Evolutionary conservation across 345 rosid species (phyloP), one percentile per base, ranked within the genome.

Genomic region (Citrus hindsii): DNA sequence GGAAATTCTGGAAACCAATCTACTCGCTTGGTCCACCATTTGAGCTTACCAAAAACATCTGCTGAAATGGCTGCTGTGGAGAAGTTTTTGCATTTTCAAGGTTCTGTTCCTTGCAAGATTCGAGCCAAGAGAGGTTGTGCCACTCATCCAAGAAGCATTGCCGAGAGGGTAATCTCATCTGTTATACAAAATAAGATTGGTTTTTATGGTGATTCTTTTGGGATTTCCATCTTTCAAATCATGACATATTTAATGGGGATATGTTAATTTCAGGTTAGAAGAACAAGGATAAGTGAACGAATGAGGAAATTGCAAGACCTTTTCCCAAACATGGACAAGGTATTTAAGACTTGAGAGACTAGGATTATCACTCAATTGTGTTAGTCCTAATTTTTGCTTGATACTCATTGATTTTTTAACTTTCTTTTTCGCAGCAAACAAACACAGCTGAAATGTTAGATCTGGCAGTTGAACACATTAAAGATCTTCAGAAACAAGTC

Each of bases 101-200:
- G 88, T 14, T 86, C 93, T 27, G 93, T 92, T 25, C 98, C 98
- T 4, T 90, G 93, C 75, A 93, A 93, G 83, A 84, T 89, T 67
- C 89, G 97, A 13, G 98, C 99, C 42, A 95, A 93, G 80, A 83
- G 98, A 60, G 98, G 99, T 32, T 91, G 58, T 58, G 99, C 99
- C 24, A 95, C 98, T 77, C 99, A 95, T 78, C 99, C 99, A 0
- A 92, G 98, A 75, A 95, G 98, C 82, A 93, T 95, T 66, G 99
- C 99, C 2, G 98, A 93, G 88, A 88, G 98, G 92, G 99, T 91
- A 62, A 79, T 81, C 35, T 59, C 56, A 69, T 69, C 74, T 33
- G 14, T 35, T 69, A 5, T n/a, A 40, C 18, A 2, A 46, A 53
- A 7, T 55, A 58, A 7, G 25, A 58, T 71, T 59, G 35, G 40